Evolutionary conservation across 148 eudicot genomes (phyloP), one percentile per base, ranked within the genome.

Genomic region (Dysphania ambrosioides): DNA sequence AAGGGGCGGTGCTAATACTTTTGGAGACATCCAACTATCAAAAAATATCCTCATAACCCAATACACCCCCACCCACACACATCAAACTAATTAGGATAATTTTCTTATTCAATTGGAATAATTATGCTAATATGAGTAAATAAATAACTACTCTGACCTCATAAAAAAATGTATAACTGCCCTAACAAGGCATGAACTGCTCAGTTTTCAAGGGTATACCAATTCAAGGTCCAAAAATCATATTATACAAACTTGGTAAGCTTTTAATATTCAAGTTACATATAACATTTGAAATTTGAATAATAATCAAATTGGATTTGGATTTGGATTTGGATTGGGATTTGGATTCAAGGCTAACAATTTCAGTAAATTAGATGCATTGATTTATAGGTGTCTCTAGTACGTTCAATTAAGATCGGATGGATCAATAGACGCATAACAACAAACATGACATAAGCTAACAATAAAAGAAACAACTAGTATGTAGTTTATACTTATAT

Each of bases 261-360:
- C 66, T 74, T 75, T 74, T 75, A 74, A 47, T 68, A 59, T 36
- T 32, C 21, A 30, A 71, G 40, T 41, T 58, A 66, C 32, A 51
- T 11, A 57, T 7, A 58, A 15, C 29, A 32, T 74, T 79, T 16
- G 7, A 74, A 79, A 74, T 79, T 79, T 67, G 47, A 79, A 79
- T 35, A 16, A 6, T 29, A 38, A 31, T 40, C 0, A 12, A 35
- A 31, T 30, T 11, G 47, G 42, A 36, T 49, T 3, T 38, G 42
- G n/a, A n/a, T n/a, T 38, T 38, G 42, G 44, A 55, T 59, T 44
- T 67, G n/a, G n/a, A n/a, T n/a, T n/a, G n/a, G n/a, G n/a, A n/a
- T n/a, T n/a, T n/a, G 24, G 10, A 72, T 66, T n/a, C 26, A 38
- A 53, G 53, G 41, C 53, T 68, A 49, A 12, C 34, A 16, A 34